phyloP scores from a whole-genome alignment of 768 basidiomycete genomes.

The Piloderma croceum region DNA sequence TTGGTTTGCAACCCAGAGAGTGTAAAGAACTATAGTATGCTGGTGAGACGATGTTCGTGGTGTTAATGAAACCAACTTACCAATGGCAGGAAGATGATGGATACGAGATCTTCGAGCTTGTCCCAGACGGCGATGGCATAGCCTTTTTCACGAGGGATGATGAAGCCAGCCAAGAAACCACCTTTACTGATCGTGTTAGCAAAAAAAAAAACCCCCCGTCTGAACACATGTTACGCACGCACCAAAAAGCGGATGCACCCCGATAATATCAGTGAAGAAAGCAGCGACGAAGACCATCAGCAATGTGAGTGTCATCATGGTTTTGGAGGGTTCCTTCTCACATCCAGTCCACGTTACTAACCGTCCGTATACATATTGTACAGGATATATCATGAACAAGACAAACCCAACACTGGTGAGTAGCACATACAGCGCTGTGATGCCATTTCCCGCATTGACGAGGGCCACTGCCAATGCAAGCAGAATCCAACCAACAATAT shows the following conservation, averaged over 20 bases:
- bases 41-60: constrained; percentile 11
- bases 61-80: constrained; percentile 39
- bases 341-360: constrained; percentile 62
- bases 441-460: constrained; percentile 67
- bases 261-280: constrained; percentile 85
- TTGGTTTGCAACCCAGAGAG: constrained; percentile 78
- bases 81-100: constrained; percentile 69
- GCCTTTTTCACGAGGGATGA: constrained; percentile 79
- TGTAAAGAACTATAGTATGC: constrained; percentile 57
- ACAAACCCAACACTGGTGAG: constrained; percentile 62
- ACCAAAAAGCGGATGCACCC: constrained; percentile 68
- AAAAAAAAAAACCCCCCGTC: no score
- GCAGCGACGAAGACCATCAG: constrained; percentile 67
- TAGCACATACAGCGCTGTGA: constrained; percentile 77
- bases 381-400: constrained; percentile 61
- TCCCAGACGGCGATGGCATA: constrained; percentile 76
- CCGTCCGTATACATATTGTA: constrained; percentile 60
- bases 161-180: constrained; percentile 76
- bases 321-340: constrained; percentile 64
- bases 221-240: constrained; percentile 10
- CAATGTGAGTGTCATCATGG: constrained; percentile 79
- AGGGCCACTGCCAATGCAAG: constrained; percentile 83
- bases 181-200: no score
- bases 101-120: constrained; percentile 84
- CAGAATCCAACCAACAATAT: constrained; percentile 73